Evolutionary conservation across 2,329 filamentous ascomycete species (phyloP).

Genomic region (Fusarium udum): DNA sequence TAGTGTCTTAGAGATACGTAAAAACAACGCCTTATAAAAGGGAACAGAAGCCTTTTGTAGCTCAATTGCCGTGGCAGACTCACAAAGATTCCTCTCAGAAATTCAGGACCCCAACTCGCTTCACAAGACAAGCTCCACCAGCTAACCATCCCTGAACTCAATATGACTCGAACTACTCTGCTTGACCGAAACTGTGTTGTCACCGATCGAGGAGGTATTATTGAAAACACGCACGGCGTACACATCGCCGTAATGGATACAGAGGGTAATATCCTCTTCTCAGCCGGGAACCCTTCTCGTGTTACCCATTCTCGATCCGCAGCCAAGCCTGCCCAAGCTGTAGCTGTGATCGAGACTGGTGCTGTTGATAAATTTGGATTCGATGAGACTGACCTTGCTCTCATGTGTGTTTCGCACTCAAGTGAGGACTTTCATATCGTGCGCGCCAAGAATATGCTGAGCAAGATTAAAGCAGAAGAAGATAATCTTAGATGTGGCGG

Average conservation of each 20-base stretch:
- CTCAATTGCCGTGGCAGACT: not conserved
- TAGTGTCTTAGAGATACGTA: not conserved
- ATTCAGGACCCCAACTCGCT: not conserved
- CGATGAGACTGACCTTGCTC: conserved; percentile 53
- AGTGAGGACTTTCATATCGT: conserved; percentile 53
- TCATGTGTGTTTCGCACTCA: conserved; percentile 59
- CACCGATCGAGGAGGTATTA: conserved; percentile 50
- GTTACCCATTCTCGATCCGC: conserved; percentile 56
- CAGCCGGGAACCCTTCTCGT: conserved; percentile 53
- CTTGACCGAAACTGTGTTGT: conserved; percentile 45
- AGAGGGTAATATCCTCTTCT: conserved; percentile 50
- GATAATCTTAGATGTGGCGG: conserved; percentile 54
- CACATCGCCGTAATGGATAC: conserved; percentile 54
- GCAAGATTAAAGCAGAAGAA: conserved; percentile 47
- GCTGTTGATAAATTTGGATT: conserved; percentile 50
- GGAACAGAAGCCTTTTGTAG: not conserved
- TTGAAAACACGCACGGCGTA: conserved; percentile 56
- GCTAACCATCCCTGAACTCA: not conserved
- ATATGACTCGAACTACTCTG: conserved; percentile 24
- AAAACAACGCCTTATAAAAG: not conserved
- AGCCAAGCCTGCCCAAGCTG: conserved; percentile 57
- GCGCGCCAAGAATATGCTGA: conserved; percentile 52
- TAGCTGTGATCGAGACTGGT: conserved; percentile 55
- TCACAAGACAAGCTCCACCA: not conserved
- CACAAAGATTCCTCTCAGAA: not conserved